A percentile compares a stretch with the other conserved stretches of the same genome.
Evolutionary conservation across 1,139 yeast genomes (phyloP).

Genomic region (Protomyces inundatus): DNA sequence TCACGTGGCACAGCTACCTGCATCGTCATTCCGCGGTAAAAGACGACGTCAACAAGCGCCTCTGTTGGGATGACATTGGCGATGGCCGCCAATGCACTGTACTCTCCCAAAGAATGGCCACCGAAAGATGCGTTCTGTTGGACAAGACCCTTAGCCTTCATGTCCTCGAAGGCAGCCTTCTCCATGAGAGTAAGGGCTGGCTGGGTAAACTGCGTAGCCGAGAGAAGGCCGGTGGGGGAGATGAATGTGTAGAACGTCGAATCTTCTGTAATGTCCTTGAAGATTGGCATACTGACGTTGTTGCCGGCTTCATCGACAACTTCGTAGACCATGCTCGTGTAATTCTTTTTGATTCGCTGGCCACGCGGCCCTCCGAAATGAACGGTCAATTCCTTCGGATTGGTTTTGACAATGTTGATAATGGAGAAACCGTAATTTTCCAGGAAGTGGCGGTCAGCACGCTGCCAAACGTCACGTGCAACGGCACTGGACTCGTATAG

Average conservation of each 20-base stretch:
- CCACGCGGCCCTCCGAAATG: slow-evolving; percentile 99
- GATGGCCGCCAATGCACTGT: slow-evolving; percentile 91
- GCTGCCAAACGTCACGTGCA: slow-evolving; percentile 95
- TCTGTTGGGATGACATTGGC: slow-evolving; percentile 99
- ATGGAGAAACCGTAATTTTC: slow-evolving; percentile 95
- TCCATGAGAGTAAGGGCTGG: slow-evolving; percentile 99
- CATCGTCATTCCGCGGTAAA: slow-evolving; percentile 99
- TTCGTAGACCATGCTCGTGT: slow-evolving; percentile 95
- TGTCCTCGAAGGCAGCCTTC: slow-evolving; percentile 97
- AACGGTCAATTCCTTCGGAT: slow-evolving; percentile 90
- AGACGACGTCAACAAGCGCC: slow-evolving; percentile 93
- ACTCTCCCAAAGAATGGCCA: slow-evolving; percentile 98
- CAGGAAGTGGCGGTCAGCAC: slow-evolving; percentile 90
- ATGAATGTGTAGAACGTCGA: slow-evolving; percentile 83
- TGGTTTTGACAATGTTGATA: slow-evolving; percentile 87
- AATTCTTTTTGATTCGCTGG: slow-evolving; percentile 88
- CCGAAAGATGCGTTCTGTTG: slow-evolving; percentile 93
- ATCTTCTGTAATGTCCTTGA: slow-evolving; percentile 78
- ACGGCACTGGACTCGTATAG: slow-evolving; percentile 83
- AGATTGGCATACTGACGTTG: slow-evolving; percentile 85
- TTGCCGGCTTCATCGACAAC: slow-evolving; percentile 81
- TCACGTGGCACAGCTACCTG: slow-evolving; percentile 99
- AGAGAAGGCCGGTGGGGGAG: slow-evolving; percentile 89
- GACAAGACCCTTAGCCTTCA: slow-evolving; percentile 90
- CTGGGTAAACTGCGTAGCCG: slow-evolving; percentile 98